A percentile compares a stretch with the other conserved stretches of the same genome.
phyloP scores from a whole-genome alignment of 768 basidiomycete genomes.

The Naganishia onofrii region DNA sequence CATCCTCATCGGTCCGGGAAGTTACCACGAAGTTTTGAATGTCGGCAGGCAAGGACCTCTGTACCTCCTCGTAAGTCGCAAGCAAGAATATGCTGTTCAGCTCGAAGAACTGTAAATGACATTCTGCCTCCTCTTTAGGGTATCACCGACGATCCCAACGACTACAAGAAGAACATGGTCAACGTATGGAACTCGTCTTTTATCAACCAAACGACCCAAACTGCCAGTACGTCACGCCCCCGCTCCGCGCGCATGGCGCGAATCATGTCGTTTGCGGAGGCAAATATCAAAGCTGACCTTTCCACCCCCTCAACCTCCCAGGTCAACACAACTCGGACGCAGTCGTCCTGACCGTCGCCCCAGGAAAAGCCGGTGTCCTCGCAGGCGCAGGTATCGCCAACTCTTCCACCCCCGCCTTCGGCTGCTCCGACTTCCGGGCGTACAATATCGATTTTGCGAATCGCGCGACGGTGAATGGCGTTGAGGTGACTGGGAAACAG shows the following conservation, averaged over 20 bases:
- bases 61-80: slow-evolving; percentile 58
- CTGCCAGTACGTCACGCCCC: slow-evolving; percentile 21
- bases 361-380: slow-evolving; percentile 60
- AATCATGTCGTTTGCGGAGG: no score
- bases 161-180: slow-evolving; percentile 26
- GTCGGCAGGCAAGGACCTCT: slow-evolving; percentile 61
- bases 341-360: slow-evolving; percentile 62
- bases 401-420: slow-evolving; percentile 60
- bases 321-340: slow-evolving; percentile 60
- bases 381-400: slow-evolving; percentile 64
- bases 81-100: background rate
- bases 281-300: background rate
- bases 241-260: no score
- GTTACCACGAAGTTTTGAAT: slow-evolving; percentile 64
- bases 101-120: background rate
- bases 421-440: slow-evolving; percentile 62
- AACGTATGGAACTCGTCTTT: slow-evolving; percentile 33
- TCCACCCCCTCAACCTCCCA: background rate
- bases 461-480: slow-evolving; percentile 53
- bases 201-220: slow-evolving; percentile 36
- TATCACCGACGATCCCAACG: slow-evolving; percentile 17
- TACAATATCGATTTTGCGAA: slow-evolving; percentile 70
- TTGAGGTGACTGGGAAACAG: slow-evolving; percentile 26
- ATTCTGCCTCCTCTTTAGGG: background rate
- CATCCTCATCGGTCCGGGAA: slow-evolving; percentile 61